Conservation (phyloP, 202 grass and related monocot genomes). For the Musa balbisiana region DNA sequence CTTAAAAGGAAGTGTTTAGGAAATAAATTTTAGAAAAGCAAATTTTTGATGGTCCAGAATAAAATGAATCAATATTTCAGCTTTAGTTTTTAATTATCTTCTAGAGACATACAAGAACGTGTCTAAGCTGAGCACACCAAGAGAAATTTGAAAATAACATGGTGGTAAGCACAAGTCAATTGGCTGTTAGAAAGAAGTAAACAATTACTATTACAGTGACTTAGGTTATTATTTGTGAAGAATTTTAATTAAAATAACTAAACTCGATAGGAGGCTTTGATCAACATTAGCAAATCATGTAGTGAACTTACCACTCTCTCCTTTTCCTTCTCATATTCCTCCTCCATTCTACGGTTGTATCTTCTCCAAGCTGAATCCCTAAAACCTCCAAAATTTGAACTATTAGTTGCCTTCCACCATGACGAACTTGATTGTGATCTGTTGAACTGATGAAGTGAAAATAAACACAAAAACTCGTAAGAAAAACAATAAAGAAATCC, state of each 20-base stretch:
- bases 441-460: slow-evolving; percentile 36
- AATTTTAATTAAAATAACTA: neutral
- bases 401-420: slow-evolving; percentile 47
- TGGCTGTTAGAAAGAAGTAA: neutral
- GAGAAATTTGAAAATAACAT: neutral
- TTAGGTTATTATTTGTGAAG: too few relatives aligned
- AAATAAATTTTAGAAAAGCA: too few relatives aligned
- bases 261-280: slow-evolving; percentile 6
- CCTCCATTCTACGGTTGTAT: slow-evolving; percentile 72
- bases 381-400: slow-evolving; percentile 49
- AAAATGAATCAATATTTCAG: too few relatives aligned
- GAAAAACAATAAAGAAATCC: neutral
- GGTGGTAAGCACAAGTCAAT: neutral
- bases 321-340: slow-evolving; percentile 85
- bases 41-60: too few relatives aligned
- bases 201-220: too few relatives aligned
- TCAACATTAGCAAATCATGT: neutral
- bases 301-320: slow-evolving; percentile 82
- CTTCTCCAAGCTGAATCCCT: slow-evolving; percentile 68
- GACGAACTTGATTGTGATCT: slow-evolving; percentile 56
- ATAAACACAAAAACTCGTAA: neutral
- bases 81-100: too few relatives aligned
- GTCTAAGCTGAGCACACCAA: neutral
- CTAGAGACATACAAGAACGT: too few relatives aligned
- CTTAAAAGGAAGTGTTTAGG: too few relatives aligned